These are phyloP conservation scores for Boletus vinaceobasis DNA, from an alignment of 768 basidiomycete genomes.

Conservation along the genomic window DNA sequence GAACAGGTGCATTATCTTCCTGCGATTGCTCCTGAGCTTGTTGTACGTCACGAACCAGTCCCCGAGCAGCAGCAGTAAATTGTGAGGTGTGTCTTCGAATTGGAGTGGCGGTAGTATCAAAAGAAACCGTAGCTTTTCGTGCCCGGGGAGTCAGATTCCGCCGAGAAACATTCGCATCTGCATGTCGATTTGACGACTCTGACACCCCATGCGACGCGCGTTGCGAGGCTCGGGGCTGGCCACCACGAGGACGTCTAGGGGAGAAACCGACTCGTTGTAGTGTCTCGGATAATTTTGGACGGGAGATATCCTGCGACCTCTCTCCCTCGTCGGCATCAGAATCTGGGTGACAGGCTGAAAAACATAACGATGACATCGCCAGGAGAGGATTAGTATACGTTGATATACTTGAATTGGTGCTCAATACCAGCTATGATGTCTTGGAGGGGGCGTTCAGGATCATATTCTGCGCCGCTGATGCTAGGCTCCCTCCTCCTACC, in stretches of 20 bases:
- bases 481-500: slow-evolving; percentile 49
- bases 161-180: slow-evolving; percentile 16
- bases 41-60: slow-evolving; percentile 53
- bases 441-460: slow-evolving; percentile 76
- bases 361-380: slow-evolving; percentile 21
- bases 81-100: slow-evolving; percentile 25
- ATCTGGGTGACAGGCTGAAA: slow-evolving; percentile 45
- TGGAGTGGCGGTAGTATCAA: slow-evolving; percentile 27
- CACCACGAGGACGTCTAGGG: slow-evolving; percentile 66
- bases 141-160: slow-evolving; percentile 34
- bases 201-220: slow-evolving; percentile 5
- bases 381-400: neutral
- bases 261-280: slow-evolving; percentile 68
- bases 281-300: slow-evolving; percentile 69
- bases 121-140: slow-evolving; percentile 28
- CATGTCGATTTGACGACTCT: slow-evolving; percentile 12
- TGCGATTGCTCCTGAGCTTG: slow-evolving; percentile 32
- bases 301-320: slow-evolving; percentile 40
- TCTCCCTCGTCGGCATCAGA: slow-evolving; percentile 50
- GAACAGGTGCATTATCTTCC: slow-evolving; percentile 4
- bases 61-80: slow-evolving; percentile 37
- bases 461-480: slow-evolving; percentile 78
- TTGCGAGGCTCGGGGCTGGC: slow-evolving; percentile 30
- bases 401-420: neutral
- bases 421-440: slow-evolving; percentile 62